phyloP scores from a whole-genome alignment of 441 rosid genomes.

The Francoa sonchifolia region DNA sequence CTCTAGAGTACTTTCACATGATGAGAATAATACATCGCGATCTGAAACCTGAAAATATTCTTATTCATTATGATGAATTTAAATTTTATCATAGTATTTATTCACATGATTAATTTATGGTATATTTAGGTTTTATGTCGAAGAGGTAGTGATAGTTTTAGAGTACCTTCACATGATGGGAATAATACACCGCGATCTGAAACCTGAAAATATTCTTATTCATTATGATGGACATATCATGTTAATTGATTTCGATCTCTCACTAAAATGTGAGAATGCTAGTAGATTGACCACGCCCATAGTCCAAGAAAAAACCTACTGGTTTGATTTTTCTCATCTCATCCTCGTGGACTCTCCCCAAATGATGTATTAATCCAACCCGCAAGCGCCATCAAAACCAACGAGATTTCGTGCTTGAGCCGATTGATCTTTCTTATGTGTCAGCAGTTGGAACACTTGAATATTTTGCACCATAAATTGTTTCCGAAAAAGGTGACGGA shows the following conservation, averaged over 20 bases:
- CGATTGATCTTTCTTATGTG: constrained; percentile 74
- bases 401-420: constrained; percentile 73
- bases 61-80: constrained; percentile 70
- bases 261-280: constrained; percentile 62
- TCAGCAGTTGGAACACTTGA: constrained; percentile 87
- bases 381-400: constrained; percentile 56
- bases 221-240: constrained; percentile 80
- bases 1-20: constrained; percentile 90
- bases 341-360: constrained; percentile 72
- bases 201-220: constrained; percentile 81
- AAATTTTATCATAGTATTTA: no score
- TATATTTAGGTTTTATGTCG: constrained; percentile 63
- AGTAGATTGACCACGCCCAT: constrained; percentile 51
- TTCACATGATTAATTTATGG: no score
- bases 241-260: constrained; percentile 90
- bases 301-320: constrained; percentile 19
- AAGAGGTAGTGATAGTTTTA: constrained; percentile 71
- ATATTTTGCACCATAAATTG: constrained; percentile 79
- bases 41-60: constrained; percentile 80
- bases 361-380: constrained; percentile 64
- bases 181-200: constrained; percentile 78
- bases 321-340: constrained; percentile 38
- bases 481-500: constrained; percentile 84
- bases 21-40: constrained; percentile 85
- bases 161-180: constrained; percentile 96